Evolutionary conservation across 495 filamentous ascomycete species (phyloP), one percentile per base, ranked within the genome.

Genomic region (Aspergillus indologenus): DNA sequence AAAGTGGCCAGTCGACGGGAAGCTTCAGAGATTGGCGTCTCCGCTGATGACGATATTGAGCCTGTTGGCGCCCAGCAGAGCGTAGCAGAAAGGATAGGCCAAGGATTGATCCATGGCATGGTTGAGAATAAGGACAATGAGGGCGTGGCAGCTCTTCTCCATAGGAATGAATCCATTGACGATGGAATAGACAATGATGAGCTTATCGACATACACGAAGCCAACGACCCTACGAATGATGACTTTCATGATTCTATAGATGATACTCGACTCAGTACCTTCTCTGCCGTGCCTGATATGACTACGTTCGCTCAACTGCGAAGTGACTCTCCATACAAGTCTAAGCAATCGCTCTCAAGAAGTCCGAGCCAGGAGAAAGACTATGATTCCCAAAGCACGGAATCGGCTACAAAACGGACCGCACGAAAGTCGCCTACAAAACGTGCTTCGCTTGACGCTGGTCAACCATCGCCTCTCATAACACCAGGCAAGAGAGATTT

Each of bases 241-340:
- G 70, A 69, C 50, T 63, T 68, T 43, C 65, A 77, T 20, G 75
- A 76, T 46, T 59, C 64, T 19, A 79, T 85, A 58, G 90, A 96
- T 64, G 91, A 95, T 62, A 93, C 89, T 19, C 88, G 87, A 44
- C 88, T 94, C 65, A 95, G 90, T 72, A 83, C 80, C 15, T 96
- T 96, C 72, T 96, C 92, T 3, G 89, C 90, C 0, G 83, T 96
- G 45, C 90, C 91, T 4, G 90, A 94, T 58, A 86, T 94, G 84
- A 94, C 90, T n/a, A 82, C 86, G 61, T 90, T 96, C 65, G 87
- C 90, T 9, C 83, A 85, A 40, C 71, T 91, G 59, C 70, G 69
- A n/a, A 82, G 83, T 56, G 84, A 85, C 21, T 81, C 78, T 14
- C 82, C 84, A 8, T 71, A 76, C 5, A 84, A 83, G 61, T 69